A percentile compares a stretch with the other conserved stretches of the same genome.
Evolutionary conservation across 2,329 filamentous ascomycete species (phyloP).

Genomic region (Fusarium sacchari): DNA sequence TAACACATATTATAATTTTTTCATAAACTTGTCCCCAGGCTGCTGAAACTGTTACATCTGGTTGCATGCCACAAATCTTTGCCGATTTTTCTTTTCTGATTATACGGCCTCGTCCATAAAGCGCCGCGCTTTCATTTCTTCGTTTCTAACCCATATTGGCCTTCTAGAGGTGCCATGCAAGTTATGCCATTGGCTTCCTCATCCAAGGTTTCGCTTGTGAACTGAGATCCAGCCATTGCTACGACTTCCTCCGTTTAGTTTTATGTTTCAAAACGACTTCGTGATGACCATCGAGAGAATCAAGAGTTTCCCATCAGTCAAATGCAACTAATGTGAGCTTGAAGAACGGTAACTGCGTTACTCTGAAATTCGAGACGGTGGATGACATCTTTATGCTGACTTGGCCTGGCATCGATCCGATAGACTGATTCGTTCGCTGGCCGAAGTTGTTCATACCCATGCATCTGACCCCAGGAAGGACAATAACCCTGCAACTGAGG

Average conservation of each 20-base stretch:
- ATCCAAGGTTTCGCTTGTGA: neutral
- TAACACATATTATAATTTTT: neutral
- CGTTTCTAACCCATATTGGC: too few relatives aligned
- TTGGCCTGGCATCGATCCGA: neutral
- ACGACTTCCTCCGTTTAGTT: neutral
- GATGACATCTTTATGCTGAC: neutral
- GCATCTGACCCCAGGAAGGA: neutral
- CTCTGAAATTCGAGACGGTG: too few relatives aligned
- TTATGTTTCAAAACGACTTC: neutral
- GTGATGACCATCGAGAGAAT: accelerated
- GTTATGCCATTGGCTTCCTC: neutral
- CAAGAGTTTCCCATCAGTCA: neutral
- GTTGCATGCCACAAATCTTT: too few relatives aligned
- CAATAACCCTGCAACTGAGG: neutral
- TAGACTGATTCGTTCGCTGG: neutral
- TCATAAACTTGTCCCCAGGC: accelerated
- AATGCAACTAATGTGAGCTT: too few relatives aligned
- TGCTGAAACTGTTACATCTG: neutral
- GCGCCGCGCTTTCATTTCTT: neutral
- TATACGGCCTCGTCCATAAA: neutral
- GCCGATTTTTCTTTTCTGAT: neutral
- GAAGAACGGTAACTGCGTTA: neutral
- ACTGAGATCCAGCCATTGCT: neutral
- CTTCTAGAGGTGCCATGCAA: accelerated
- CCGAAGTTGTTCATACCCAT: neutral